Conservation (phyloP, 768 basidiomycete species). For the Hemileccinum impolitum region DNA sequence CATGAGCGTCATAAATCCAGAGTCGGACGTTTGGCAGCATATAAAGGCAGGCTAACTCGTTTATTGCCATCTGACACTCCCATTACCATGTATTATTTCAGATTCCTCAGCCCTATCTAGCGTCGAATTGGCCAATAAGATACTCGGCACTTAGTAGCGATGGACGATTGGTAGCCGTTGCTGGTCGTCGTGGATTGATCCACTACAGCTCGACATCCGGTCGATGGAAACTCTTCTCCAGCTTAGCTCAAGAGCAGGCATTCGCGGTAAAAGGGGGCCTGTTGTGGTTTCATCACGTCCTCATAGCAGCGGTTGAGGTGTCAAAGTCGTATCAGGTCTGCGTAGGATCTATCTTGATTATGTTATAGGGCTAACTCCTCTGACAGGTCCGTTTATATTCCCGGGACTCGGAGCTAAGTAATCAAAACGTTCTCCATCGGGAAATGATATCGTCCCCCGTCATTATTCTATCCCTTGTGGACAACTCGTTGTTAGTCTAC, state of each 20-base stretch:
- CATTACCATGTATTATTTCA: slow-evolving; percentile 28
- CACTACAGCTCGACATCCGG: slow-evolving; percentile 95
- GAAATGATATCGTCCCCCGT: slow-evolving; percentile 75
- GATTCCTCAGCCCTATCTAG: slow-evolving; percentile 87
- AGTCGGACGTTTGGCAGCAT: slow-evolving; percentile 97
- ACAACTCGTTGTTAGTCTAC: slow-evolving; percentile 93
- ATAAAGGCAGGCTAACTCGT: slow-evolving; percentile 60
- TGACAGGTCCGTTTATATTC: slow-evolving; percentile 88
- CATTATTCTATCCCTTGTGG: slow-evolving; percentile 85
- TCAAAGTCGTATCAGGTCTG: slow-evolving; percentile 73
- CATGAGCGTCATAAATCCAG: slow-evolving; percentile 96
- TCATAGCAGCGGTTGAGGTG: slow-evolving; percentile 87
- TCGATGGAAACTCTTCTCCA: slow-evolving; percentile 88
- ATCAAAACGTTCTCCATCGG: slow-evolving; percentile 78
- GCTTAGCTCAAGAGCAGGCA: slow-evolving; percentile 78
- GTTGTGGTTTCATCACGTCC: slow-evolving; percentile 94
- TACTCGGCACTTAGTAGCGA: slow-evolving; percentile 90
- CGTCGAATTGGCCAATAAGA: slow-evolving; percentile 90
- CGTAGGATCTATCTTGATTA: slow-evolving; percentile 6
- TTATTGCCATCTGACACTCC: not conserved
- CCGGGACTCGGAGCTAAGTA: slow-evolving; percentile 82
- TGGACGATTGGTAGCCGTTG: slow-evolving; percentile 88
- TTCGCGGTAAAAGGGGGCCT: slow-evolving; percentile 89
- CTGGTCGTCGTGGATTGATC: slow-evolving; percentile 84
- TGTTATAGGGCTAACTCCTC: not conserved